These are phyloP conservation scores for Suillus hirtellus DNA, from an alignment of 768 basidiomycete species.

Conservation along the genomic window DNA sequence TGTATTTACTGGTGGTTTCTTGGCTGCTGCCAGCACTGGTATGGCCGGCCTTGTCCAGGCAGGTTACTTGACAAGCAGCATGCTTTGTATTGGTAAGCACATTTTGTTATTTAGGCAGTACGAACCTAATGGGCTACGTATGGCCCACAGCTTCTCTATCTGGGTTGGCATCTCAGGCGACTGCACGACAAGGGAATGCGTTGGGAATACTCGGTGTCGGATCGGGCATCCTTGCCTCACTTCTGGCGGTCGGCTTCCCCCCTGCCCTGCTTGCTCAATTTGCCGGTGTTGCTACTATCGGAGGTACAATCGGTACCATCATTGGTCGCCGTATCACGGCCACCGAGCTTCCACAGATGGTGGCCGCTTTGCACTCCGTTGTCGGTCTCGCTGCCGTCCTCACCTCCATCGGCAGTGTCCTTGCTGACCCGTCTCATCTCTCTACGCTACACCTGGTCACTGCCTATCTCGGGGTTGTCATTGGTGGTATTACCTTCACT, in stretches of 20 bases:
- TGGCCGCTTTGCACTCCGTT: constrained; percentile 81
- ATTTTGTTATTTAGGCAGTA: not conserved
- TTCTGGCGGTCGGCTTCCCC: constrained; percentile 82
- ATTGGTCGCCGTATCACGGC: constrained; percentile 84
- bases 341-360: constrained; percentile 86
- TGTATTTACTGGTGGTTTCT: constrained; percentile 81
- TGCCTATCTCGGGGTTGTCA: constrained; percentile 83
- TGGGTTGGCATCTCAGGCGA: constrained; percentile 75
- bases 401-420: constrained; percentile 81
- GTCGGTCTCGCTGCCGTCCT: constrained; percentile 89
- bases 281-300: constrained; percentile 72
- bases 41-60: constrained; percentile 87
- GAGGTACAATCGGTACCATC: constrained; percentile 65
- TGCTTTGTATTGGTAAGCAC: constrained; percentile 76
- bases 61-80: constrained; percentile 80
- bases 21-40: constrained; percentile 80
- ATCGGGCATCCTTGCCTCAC: constrained; percentile 77
- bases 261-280: constrained; percentile 76
- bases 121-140: not conserved
- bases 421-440: constrained; percentile 68
- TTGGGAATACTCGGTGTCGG: constrained; percentile 86
- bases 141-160: constrained; percentile 65
- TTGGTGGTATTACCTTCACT: constrained; percentile 88
- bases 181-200: constrained; percentile 84
- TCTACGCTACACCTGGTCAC: constrained; percentile 77